Conservation (phyloP, 768 basidiomycete species). For the Lentinula guzmanii region DNA sequence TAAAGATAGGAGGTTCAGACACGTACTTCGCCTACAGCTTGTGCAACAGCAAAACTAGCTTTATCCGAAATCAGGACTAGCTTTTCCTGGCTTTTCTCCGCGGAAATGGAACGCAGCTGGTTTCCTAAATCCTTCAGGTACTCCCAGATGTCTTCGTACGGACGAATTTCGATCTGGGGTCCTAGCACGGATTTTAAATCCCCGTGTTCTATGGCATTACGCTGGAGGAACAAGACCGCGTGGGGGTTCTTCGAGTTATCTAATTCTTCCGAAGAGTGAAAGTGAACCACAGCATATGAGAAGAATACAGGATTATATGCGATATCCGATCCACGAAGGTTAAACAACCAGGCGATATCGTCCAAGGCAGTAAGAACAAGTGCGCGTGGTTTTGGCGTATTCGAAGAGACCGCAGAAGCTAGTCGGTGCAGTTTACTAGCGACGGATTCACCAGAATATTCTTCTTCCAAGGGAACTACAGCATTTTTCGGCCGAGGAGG, state of each 20-base stretch:
- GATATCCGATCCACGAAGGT: conserved; percentile 89
- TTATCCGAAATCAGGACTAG: conserved; percentile 67
- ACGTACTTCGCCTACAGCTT: conserved; percentile 68
- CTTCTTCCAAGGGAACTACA: conserved; percentile 64
- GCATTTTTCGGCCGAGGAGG: conserved; percentile 64
- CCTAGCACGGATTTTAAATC: conserved; percentile 38
- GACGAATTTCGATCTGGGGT: conserved; percentile 52
- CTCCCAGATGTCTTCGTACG: conserved; percentile 65
- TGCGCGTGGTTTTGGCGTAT: conserved; percentile 34
- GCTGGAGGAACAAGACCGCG: conserved; percentile 69
- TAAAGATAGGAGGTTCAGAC: background rate
- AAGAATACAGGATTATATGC: conserved; percentile 91
- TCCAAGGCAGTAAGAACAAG: conserved; percentile 85
- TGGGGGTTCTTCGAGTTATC: conserved; percentile 23
- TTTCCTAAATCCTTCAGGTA: conserved; percentile 47
- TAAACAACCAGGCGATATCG: conserved; percentile 93
- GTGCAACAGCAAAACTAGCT: conserved; percentile 75
- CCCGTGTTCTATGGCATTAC: conserved; percentile 39
- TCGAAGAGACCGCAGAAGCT: conserved; percentile 33
- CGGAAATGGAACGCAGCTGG: background rate
- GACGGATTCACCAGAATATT: conserved; percentile 66
- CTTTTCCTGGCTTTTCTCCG: conserved; percentile 35
- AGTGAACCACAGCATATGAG: conserved; percentile 63
- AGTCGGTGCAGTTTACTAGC: conserved; percentile 62
- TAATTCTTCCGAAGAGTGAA: conserved; percentile 31